These are phyloP conservation scores for Saturnispora kantuleensis DNA, from an alignment of 805 yeast genomes.

Conservation along the genomic window DNA sequence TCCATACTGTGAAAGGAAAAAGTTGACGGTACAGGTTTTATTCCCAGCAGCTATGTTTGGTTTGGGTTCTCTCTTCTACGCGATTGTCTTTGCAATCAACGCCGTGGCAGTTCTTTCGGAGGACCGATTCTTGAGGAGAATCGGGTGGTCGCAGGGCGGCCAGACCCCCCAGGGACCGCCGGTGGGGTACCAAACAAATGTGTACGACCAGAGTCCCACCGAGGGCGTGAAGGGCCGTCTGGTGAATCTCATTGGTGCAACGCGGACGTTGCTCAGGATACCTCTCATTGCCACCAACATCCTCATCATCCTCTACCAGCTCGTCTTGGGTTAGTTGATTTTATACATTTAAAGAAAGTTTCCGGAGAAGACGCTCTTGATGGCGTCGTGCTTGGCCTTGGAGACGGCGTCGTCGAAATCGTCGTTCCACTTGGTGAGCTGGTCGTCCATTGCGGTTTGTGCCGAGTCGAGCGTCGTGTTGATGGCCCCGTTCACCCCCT, in stretches of 20 bases:
- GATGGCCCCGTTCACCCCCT: conserved; percentile 13
- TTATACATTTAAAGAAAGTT: conserved; percentile 5
- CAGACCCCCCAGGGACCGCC: conserved; percentile 17
- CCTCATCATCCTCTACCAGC: conserved; percentile 41
- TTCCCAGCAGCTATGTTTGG: conserved; percentile 4
- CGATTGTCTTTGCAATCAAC: conserved; percentile 41
- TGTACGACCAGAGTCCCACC: not conserved
- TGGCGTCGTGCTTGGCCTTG: conserved; percentile 23
- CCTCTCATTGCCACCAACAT: conserved; percentile 46
- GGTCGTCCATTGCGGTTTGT: conserved; percentile 17
- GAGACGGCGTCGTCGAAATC: conserved; percentile 24
- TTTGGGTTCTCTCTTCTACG: conserved; percentile 13
- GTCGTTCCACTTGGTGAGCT: conserved; percentile 23
- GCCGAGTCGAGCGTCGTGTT: conserved; percentile 19
- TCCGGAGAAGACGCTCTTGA: conserved; percentile 22
- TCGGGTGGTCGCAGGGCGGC: conserved; percentile 34
- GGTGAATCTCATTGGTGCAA: conserved; percentile 47
- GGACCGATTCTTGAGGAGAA: conserved; percentile 43
- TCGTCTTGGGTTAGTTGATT: conserved; percentile 35
- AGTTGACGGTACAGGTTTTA: not conserved
- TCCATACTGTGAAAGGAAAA: conserved; percentile 9
- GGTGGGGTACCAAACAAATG: not conserved
- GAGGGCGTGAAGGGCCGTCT: conserved; percentile 34
- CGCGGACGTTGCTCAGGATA: conserved; percentile 45
- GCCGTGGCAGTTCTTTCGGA: conserved; percentile 53